Evolutionary conservation across 2,329 filamentous ascomycete genomes (phyloP), one percentile per base, ranked within the genome.

Genomic region (Epicoccum nigrum): DNA sequence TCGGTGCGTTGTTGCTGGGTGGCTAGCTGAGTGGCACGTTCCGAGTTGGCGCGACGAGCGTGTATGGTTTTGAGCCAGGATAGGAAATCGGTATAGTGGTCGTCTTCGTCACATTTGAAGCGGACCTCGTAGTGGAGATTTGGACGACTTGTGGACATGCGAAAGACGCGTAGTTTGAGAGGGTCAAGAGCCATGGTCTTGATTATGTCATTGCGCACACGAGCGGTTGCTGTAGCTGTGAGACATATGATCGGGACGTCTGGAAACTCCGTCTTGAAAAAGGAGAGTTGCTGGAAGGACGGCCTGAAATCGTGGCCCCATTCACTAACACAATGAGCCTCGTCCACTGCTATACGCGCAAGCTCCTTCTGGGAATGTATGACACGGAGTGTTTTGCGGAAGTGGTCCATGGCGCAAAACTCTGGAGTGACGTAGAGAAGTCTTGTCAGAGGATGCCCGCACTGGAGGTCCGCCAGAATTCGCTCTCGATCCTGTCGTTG

Each of bases 261-360:
- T 0, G 92, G 90, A 59, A 94, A 92, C 5, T 86, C 86, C 40
- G 85, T 81, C 61, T 89, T 87, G 77, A 97, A 94, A 86, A 90
- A 97, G 2, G 84, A 87, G 6, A 97, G 81, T 16, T 88, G 84
- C 68, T 94, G 92, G 74, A 96, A 97, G 50, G 92, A 89, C 28
- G 87, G 89, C n/a, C 93, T 88, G 70, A 97, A 97, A 72, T 97
- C 93, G 71, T 97, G 92, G 1, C 93, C 93, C 93, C 93, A 97
- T 85, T 97, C 92, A 19, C 90, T 96, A 62, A 97, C 96, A 72
- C 93, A 97, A 72, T 97, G 93, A 2, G 93, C 93, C 76, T 97
- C 93, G 67, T 97, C 93, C 50, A 97, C 86, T 39, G 89, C 93
- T 57, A 97, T 85, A 12, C 93, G 85, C 8, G 88, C 87, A n/a